Conservation (phyloP, 108 stramenopile species). For the Skeletonema grethae region DNA sequence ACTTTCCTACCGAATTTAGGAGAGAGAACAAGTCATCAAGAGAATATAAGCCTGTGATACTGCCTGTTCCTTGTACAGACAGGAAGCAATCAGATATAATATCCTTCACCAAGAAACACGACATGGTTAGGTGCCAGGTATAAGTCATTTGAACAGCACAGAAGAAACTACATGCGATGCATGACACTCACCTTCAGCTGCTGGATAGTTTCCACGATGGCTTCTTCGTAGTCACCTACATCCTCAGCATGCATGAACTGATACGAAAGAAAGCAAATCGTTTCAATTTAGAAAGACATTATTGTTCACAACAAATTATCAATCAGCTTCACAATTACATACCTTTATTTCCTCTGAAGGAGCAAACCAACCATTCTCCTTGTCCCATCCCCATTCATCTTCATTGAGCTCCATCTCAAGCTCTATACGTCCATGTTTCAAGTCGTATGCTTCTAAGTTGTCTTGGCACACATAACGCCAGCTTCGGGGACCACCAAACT, state of each 20-base stretch:
- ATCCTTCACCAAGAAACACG: slow-evolving; percentile 35
- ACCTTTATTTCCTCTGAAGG: slow-evolving; percentile 50
- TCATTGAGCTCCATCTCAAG: slow-evolving; percentile 59
- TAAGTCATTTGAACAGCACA: neutral
- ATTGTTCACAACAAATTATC: neutral
- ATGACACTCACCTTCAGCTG: slow-evolving; percentile 21
- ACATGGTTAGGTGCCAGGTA: slow-evolving; percentile 1
- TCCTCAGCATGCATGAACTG: slow-evolving; percentile 63
- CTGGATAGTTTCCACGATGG: slow-evolving; percentile 5
- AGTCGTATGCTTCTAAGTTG: slow-evolving; percentile 64
- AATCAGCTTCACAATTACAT: slow-evolving; percentile 3
- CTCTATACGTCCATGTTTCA: slow-evolving; percentile 42
- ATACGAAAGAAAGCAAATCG: neutral
- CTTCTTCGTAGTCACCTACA: slow-evolving; percentile 45
- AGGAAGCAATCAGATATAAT: slow-evolving; percentile 28
- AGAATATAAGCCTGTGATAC: slow-evolving; percentile 44
- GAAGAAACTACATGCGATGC: neutral
- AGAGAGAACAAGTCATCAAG: slow-evolving; percentile 53
- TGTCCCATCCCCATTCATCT: slow-evolving; percentile 57
- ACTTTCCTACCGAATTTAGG: slow-evolving; percentile 49
- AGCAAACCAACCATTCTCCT: slow-evolving; percentile 36
- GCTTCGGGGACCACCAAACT: slow-evolving; percentile 67
- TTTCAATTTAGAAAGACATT: neutral
- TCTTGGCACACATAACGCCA: slow-evolving; percentile 82
- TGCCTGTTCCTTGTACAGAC: slow-evolving; percentile 18